These are phyloP conservation scores for Cordyceps javanica DNA, from an alignment of 2,329 filamentous ascomycete genomes.

Conservation along the genomic window DNA sequence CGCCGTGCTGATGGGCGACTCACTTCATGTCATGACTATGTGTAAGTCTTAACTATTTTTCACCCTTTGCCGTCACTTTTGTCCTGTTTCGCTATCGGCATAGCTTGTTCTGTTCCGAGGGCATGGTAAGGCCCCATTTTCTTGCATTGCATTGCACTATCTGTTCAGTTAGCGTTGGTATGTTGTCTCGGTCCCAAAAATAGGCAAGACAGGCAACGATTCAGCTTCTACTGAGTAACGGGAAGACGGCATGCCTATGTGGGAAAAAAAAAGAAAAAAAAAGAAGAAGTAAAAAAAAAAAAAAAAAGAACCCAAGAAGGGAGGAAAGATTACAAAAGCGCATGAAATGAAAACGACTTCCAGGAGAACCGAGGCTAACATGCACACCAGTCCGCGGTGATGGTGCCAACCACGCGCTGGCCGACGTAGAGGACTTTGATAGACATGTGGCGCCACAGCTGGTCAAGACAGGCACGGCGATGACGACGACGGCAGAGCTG, in stretches of 20 bases:
- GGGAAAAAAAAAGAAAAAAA: neutral
- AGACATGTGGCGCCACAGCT: conserved; percentile 23
- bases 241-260: neutral
- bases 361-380: neutral
- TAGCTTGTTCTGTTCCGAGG: neutral
- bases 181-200: neutral
- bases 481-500: conserved; percentile 15
- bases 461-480: neutral
- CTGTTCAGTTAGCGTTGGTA: neutral
- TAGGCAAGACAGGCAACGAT: neutral
- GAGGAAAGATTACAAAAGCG: neutral
- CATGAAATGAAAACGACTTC: neutral
- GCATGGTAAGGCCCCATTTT: neutral
- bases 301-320: neutral
- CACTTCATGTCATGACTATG: conserved; percentile 54
- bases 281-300: neutral
- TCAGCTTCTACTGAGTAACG: neutral
- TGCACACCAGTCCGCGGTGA: conserved; percentile 44
- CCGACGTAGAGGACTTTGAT: conserved; percentile 42
- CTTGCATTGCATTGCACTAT: neutral
- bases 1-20: conserved; percentile 46
- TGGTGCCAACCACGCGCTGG: conserved; percentile 50
- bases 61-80: neutral
- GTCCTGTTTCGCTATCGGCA: neutral
- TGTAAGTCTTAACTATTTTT: conserved; percentile 35